Base-by-base conservation (phyloP, 2,329 filamentous ascomycete genomes). In the Tolypocladium cylindrosporum region DNA sequence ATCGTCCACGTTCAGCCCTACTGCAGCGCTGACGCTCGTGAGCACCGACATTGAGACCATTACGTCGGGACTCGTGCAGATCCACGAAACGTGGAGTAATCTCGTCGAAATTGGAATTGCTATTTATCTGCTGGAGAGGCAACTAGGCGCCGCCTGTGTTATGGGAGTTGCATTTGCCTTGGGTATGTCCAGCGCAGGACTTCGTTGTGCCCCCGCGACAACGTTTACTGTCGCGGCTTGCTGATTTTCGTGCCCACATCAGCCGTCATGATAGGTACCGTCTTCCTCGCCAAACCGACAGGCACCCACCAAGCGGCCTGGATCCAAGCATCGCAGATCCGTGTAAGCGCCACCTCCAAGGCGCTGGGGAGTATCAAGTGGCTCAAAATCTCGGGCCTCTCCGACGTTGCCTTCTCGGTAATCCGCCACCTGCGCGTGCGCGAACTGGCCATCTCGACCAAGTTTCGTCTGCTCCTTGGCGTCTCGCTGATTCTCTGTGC, bases 331-430 rank as follows among this genome's bases (percentile, higher is more conserved):
- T 78, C 80, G 19, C 73, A 82, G 62, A 69, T 69, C 34, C 75
- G 79, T 3, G 75, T 82, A 24, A 75, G 73, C 7, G 73, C 74
- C 19, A 82, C 79, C 0, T 70, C 76, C 7, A 72, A 72, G 5
- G 75, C 79, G 61, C 68, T 82, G 0, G 73, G 72, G 4, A 75
- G 74, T 21, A 80, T 82, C 69, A 81, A 79, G 61, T 75, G 74
- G 21, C 71, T 81, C 57, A 82, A 80, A 61, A 74, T 81, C 57
- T 71, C 76, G 0, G 79, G 79, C 0, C 63, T 82, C 10, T 75
- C 72, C 40, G 66, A 74, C 14, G 71, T 71, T 4, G 77, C 63
- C 68, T 43, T 55, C 13, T 55, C 53, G 21, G 53, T 55, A 1
- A 55, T 67, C 66, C 52, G 54, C 56, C 0, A 58, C 62, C 11